phyloP scores from a whole-genome alignment of 352 stramenopile genomes.

The Phytopythium oedochilum region DNA sequence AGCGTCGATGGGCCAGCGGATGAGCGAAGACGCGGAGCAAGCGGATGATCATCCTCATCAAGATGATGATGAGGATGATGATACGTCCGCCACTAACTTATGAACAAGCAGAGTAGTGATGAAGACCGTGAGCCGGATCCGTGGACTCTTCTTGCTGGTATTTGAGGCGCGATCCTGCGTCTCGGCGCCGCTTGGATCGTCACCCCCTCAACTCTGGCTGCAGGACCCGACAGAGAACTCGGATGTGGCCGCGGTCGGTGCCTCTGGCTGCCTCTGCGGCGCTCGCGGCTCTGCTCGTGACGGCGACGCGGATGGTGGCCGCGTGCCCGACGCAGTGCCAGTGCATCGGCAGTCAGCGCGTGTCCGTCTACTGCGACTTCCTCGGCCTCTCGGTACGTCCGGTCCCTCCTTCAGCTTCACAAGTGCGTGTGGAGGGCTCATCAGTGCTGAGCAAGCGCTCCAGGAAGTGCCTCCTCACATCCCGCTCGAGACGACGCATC shows the following conservation, averaged over 20 bases:
- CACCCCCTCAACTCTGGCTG: too few species aligned
- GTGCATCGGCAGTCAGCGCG: slow-evolving; percentile 56
- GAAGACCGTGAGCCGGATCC: too few species aligned
- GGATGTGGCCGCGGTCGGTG: neutral
- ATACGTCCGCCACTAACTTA: too few species aligned
- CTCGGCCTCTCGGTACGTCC: slow-evolving; percentile 41
- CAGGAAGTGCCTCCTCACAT: slow-evolving; percentile 59
- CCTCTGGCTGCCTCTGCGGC: neutral
- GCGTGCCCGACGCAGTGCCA: slow-evolving; percentile 49
- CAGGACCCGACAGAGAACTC: too few species aligned
- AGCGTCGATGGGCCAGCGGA: neutral
- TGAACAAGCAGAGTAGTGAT: neutral
- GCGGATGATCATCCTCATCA: neutral
- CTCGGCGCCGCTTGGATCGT: too few species aligned
- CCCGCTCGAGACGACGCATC: slow-evolving; percentile 59
- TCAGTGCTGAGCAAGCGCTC: neutral
- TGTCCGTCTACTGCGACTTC: slow-evolving; percentile 79
- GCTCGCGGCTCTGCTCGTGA: neutral
- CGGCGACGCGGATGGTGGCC: neutral
- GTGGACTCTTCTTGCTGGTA: too few species aligned
- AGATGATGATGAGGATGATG: too few species aligned
- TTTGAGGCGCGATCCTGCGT: neutral
- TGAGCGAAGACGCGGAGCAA: neutral
- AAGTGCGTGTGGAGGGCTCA: too few species aligned
- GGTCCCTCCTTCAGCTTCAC: too few species aligned